Evolutionary conservation across 2,329 filamentous ascomycete species (phyloP), one percentile per base, ranked within the genome.

Genomic region (Pyricularia sp.): DNA sequence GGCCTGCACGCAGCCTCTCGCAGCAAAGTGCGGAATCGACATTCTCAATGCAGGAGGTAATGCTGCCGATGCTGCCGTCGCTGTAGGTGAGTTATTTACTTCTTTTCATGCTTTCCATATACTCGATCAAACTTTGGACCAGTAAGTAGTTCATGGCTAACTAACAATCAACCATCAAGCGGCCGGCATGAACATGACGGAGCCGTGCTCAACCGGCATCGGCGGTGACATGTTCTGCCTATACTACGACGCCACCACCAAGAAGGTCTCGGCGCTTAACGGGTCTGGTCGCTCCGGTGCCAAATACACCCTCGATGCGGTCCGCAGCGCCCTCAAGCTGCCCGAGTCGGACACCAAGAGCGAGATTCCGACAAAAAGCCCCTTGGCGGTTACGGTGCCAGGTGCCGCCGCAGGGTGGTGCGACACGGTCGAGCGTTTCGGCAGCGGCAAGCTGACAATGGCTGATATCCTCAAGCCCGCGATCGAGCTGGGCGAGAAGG

Each of bases 151-250:
- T 33, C 25, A 23, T 30, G 33, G 26, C 63, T 28, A 10, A 30
- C 63, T 28, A 10, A 30, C 12, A 31, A 28, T 11, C 17, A 30
- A 4, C 7, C 64, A 42, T 66, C 11, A 28, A 68, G 66, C 66
- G 28, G 66, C 66, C n/a, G 66, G 66, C 28, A 68, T 68, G 66
- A 68, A 68, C 66, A 68, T 68, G 30, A 92, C 70, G 89, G 93
- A 63, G 94, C 94, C 26, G 92, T 89, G 2, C 84, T 98, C 68
- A 97, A 97, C 79, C 86, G 94, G 94, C 25, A 97, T 98, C 71
- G 94, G 94, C 66, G 94, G 94, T 70, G 94, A 98, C 78, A 92
- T 95, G 86, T 98, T 97, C 80, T 93, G 93, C 77, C 86, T 97
- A 31, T 97, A 88, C 82, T 97, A 94, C 81, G 86, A 94, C 75